These are phyloP conservation scores for Paraurostyla sp. DNA, from an alignment of 73 alveolate genomes.

Conservation along the genomic window DNA sequence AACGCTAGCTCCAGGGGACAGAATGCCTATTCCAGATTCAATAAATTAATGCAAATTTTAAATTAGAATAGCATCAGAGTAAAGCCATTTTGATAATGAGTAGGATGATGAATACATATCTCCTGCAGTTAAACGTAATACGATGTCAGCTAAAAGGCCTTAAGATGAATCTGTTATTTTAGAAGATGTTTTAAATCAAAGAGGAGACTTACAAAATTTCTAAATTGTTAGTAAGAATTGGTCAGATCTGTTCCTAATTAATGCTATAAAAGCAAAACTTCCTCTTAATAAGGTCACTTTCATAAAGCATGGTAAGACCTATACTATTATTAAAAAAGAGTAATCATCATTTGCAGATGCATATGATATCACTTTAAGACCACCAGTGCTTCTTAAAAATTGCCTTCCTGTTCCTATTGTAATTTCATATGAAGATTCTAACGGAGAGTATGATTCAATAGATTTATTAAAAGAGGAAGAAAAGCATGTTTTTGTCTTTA, in stretches of 20 bases:
- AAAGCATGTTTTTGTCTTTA: slow-evolving; percentile 36
- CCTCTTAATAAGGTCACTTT: slow-evolving; percentile 39
- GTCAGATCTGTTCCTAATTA: slow-evolving; percentile 39
- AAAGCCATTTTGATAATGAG: slow-evolving; percentile 29
- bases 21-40: slow-evolving; percentile 61
- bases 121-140: neutral
- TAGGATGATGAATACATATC: slow-evolving; percentile 14
- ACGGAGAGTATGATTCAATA: slow-evolving; percentile 17
- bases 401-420: slow-evolving; percentile 61
- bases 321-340: slow-evolving; percentile 55
- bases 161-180: slow-evolving; percentile 13
- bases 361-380: slow-evolving; percentile 56
- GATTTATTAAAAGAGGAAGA: slow-evolving; percentile 59
- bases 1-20: slow-evolving; percentile 58
- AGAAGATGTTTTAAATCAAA: slow-evolving; percentile 37
- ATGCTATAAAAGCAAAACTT: slow-evolving; percentile 28
- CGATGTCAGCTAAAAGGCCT: too few species aligned
- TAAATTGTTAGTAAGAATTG: slow-evolving; percentile 13
- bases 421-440: slow-evolving; percentile 41
- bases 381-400: slow-evolving; percentile 69
- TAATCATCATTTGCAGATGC: slow-evolving; percentile 55
- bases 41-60: slow-evolving; percentile 36
- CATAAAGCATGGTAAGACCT: slow-evolving; percentile 59
- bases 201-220: slow-evolving; percentile 34
- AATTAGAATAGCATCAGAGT: slow-evolving; percentile 21